Percentiles rank a stretch among this genome's conserved stretches.
phyloP scores from a whole-genome alignment of 768 basidiomycete species.

The Psilocybe sp. region DNA sequence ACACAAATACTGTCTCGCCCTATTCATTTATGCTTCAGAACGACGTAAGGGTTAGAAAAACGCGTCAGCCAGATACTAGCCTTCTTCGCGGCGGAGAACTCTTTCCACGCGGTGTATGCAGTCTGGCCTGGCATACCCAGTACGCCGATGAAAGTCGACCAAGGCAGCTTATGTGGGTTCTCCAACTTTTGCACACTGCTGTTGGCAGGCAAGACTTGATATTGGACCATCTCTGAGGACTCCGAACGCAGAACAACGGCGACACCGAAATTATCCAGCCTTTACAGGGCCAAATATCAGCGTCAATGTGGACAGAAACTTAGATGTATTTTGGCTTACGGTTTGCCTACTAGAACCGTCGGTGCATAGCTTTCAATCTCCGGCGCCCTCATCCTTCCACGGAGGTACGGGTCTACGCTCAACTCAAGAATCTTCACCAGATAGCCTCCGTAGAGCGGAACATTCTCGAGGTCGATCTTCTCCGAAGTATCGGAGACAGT shows the following conservation, averaged over 20 bases:
- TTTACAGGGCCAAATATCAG: conserved; percentile 15
- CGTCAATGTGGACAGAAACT: background rate
- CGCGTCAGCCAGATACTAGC: conserved; percentile 15
- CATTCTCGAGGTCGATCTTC: conserved; percentile 48
- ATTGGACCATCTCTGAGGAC: background rate
- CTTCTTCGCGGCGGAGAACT: conserved; percentile 35
- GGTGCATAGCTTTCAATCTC: conserved; percentile 24
- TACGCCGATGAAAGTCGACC: conserved; percentile 47
- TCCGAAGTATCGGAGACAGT: conserved; percentile 40
- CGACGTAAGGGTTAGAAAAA: background rate
- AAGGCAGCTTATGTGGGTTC: conserved; percentile 44
- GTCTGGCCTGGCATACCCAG: conserved; percentile 48
- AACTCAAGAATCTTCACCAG: conserved; percentile 48
- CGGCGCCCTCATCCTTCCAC: conserved; percentile 34
- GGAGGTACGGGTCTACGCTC: conserved; percentile 42
- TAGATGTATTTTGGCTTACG: conserved; percentile 22
- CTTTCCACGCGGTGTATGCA: conserved; percentile 38
- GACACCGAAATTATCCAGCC: conserved; percentile 28
- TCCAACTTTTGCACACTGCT: conserved; percentile 20
- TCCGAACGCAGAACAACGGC: conserved; percentile 45
- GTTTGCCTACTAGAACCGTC: conserved; percentile 29
- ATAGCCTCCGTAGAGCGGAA: conserved; percentile 41
- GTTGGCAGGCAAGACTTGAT: conserved; percentile 16
- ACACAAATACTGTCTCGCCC: conserved; percentile 42
- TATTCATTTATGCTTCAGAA: conserved; percentile 6